Base-by-base conservation (phyloP, 129 eudicot genomes). In the Flaveria robusta region DNA sequence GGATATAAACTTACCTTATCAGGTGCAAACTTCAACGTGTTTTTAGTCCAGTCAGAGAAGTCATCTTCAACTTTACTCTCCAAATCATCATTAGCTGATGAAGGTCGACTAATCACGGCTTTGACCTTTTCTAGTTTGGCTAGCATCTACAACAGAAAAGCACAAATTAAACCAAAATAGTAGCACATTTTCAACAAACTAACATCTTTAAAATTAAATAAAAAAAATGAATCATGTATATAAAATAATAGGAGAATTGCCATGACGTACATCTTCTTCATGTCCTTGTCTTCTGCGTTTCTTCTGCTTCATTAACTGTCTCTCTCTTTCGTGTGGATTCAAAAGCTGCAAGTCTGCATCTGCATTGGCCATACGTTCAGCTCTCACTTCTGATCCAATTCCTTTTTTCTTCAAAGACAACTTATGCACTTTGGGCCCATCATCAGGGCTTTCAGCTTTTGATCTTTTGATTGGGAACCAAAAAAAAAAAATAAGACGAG, bases 341-440 rank as follows among this genome's bases (percentile, higher is more conserved):
- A 93, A 79, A 83, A 93, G 86, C 82, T 93, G 96, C 65, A 93
- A 75, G 81, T 93, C 98, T 69, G 86, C 83, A 81, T 91, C 93
- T 15, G 98, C 86, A 79, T 86, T 93, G 58, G 91, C 96, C 87
- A 91, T 78, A 58, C 90, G 96, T 81, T 93, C 98, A 18, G 98
- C 93, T 87, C 96, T 91, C 70, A 86, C 98, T 83, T 93, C 93
- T 6, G 98, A 93, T 52, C 98, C 98, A 47, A 93, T 85, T 55
- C 97, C 97, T 81, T 93, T 92, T 83, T 81, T 88, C 93, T 90
- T 93, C 55, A 93, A 75, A 3, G 82, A 79, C 77, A 93, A 83
- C 74, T 91, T 93, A 39, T 87, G 91, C 72, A 75, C 83, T 83
- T 91, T 93, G 58, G 87, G 89, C 73, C 59, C 72, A 34, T 93